Percentiles rank a stretch among this genome's conserved stretches.
These are phyloP conservation scores for Eleusine indica DNA, from an alignment of 176 grass and related monocot species.

Conservation along the genomic window DNA sequence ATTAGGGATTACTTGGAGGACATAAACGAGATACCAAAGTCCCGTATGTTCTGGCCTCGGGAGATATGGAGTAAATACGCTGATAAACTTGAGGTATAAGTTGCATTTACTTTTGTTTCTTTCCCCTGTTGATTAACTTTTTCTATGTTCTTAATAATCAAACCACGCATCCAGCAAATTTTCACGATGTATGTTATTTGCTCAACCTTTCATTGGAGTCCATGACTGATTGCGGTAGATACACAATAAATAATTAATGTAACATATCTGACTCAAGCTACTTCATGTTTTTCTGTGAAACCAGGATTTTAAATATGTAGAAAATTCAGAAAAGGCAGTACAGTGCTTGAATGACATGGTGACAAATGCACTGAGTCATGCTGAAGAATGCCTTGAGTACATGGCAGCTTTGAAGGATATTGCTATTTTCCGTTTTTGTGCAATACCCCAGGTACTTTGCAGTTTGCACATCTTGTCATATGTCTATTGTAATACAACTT, in stretches of 20 bases:
- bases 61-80: conserved; percentile 98
- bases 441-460: conserved; percentile 84
- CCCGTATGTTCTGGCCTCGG: conserved; percentile 98
- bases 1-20: conserved; percentile 99
- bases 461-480: conserved; percentile 2
- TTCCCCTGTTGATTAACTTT: neutral
- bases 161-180: neutral
- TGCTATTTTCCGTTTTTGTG: conserved; percentile 86
- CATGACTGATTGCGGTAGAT: neutral
- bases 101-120: conserved; percentile 13
- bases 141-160: neutral
- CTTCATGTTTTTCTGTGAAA: conserved; percentile 15
- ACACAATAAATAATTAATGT: neutral
- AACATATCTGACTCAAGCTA: neutral
- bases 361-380: conserved; percentile 85
- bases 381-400: conserved; percentile 79
- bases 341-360: conserved; percentile 97
- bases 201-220: neutral
- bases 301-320: conserved; percentile 86
- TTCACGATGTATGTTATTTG: neutral
- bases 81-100: conserved; percentile 82
- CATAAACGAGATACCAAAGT: conserved; percentile 95
- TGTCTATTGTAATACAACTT: conserved; percentile 7
- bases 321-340: conserved; percentile 83
- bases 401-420: conserved; percentile 78